phyloP scores from a whole-genome alignment of 2,329 filamentous ascomycete genomes.

The Talaromyces rugulosus region DNA sequence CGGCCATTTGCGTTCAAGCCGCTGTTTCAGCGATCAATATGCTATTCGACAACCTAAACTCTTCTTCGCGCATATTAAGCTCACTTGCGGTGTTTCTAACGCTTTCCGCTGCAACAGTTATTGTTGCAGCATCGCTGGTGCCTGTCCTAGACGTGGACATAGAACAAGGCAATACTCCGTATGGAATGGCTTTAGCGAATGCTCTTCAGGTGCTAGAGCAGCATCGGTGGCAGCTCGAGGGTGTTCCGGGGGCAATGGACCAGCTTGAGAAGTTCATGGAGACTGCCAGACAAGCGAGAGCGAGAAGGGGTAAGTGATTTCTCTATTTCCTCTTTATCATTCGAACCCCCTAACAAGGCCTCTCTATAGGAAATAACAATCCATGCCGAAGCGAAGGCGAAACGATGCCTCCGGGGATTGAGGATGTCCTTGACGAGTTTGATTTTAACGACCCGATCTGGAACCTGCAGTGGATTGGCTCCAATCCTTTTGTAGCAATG shows the following conservation, averaged over 20 bases:
- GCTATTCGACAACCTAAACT: background rate
- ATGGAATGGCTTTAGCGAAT: background rate
- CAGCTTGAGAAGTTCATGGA: slow-evolving; percentile 2
- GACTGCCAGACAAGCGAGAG: background rate
- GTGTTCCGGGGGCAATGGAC: background rate
- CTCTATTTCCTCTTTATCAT: too few species aligned
- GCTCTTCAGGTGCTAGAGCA: background rate
- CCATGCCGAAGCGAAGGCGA: background rate
- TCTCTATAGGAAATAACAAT: background rate
- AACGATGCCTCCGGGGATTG: background rate
- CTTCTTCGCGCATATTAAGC: background rate
- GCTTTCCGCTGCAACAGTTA: background rate
- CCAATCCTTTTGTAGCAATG: background rate
- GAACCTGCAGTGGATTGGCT: slow-evolving; percentile 11
- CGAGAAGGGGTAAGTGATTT: background rate
- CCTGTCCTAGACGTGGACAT: background rate
- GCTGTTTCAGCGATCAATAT: background rate
- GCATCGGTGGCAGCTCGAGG: slow-evolving; percentile 1
- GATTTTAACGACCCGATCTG: background rate
- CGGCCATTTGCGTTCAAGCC: background rate
- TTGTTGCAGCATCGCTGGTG: background rate
- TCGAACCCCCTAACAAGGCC: background rate
- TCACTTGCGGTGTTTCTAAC: background rate
- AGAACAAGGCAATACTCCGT: background rate
- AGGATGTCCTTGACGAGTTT: background rate